Base-by-base conservation (phyloP, 345 rosid genomes). In the Litchi chinensis region DNA sequence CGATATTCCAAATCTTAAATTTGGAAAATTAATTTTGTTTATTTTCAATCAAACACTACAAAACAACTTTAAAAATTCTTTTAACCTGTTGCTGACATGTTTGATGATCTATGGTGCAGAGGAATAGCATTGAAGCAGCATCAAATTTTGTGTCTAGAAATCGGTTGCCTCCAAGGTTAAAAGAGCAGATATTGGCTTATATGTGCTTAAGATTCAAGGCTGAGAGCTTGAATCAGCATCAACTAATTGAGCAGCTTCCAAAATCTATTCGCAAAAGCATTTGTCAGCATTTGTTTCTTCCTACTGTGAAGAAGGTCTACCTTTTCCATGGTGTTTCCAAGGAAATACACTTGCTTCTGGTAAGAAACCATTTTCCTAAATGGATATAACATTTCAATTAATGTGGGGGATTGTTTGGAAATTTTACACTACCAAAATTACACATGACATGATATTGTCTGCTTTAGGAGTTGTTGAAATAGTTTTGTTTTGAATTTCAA, bases 161-260 rank as follows among this genome's bases (percentile, higher is more conserved):
- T 79, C 81, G 83, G 62, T 83, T 93, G 77, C 99, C 99, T 5
- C 86, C 87, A 3, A 87, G 95, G 85, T 41, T 93, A 65, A 95
- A 88, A 81, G 89, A 87, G 22, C 99, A 95, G 79, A 95, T 95
- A 32, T 59, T 95, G 82, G 98, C 97, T 71, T 95, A 93, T 81
- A 92, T 95, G 98, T 95, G 98, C 71, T 77, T 93, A 73, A 90
- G 97, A 83, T 93, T 91, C 67, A 91, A 92, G 80, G 98, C 99
- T 8, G 99, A 93, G 90, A 89, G 90, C 81, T 89, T 95, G 77
- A 95, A 95, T 70, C 97, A 93, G 79, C 86, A 93, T 50, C 93
- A 93, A 22, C 77, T 95, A 57, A 84, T 95, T 75, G 95, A 95
- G 8, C 99, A 95, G 59, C 86, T 95, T n/a, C 99, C 99, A 0